Evolutionary conservation across 2,329 filamentous ascomycete species (phyloP), one percentile per base, ranked within the genome.

Genomic region (Nemania serpens): DNA sequence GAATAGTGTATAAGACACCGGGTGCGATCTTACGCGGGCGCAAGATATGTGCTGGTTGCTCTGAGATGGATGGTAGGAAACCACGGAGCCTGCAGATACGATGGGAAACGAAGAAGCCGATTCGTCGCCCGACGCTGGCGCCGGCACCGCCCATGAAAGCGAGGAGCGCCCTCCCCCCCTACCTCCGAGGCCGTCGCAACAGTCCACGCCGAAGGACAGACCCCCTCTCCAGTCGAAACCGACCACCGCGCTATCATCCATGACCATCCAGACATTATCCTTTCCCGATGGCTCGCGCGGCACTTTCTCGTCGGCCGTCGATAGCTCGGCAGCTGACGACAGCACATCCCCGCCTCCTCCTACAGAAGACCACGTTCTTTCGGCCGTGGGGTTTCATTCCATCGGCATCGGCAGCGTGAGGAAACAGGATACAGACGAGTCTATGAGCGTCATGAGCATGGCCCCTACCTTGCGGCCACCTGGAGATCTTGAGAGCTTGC

Each of bases 241-340:
- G 49, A 97, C 93, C 3, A 97, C 93, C 0, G 93, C 93, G 10
- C 72, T 98, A 13, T 94, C 92, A 0, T 84, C 91, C 15, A 83
- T 93, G 63, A 93, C 94, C 67, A 88, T 93, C 57, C 89, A 91
- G 68, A 91, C 90, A 0, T 82, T 93, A 51, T 87, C 88, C 1
- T 89, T 90, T 64, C 87, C 86, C 11, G 90, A 91, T 73, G 87
- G 85, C 61, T 85, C 85, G 18, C 82, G 86, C 61, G 88, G 89
- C 39, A 88, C 84, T 1, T 89, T 89, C 69, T 75, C 79, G 15
- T 77, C 77, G 22, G 43, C 65, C 22, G 67, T 76, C 82, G 50
- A 79, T 74, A 20, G 73, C 73, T 15, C 65, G 33, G 55, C 64
- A 10, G 56, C 59, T 29, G 62, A 62, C 13, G 76, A 58, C 68